These are phyloP conservation scores for Cicer judaicum DNA, from an alignment of 306 rosid genomes.

Conservation along the genomic window DNA sequence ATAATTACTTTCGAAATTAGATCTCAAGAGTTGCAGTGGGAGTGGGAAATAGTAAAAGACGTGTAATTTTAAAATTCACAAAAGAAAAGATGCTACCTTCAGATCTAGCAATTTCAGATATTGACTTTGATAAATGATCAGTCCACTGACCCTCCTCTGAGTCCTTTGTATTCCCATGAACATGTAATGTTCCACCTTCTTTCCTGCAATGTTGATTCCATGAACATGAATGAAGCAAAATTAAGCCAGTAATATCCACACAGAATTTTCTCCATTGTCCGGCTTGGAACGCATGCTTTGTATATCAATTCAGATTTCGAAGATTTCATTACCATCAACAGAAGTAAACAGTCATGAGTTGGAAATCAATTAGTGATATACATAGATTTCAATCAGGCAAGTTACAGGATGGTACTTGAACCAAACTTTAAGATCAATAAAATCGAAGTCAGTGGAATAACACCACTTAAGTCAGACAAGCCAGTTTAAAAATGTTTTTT, in stretches of 20 bases:
- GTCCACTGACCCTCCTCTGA: constrained; percentile 70
- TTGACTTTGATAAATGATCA: constrained; percentile 61
- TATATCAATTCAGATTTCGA: constrained; percentile 20
- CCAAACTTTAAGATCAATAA: constrained; percentile 11
- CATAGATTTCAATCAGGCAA: constrained; percentile 13
- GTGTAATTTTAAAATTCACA: not conserved
- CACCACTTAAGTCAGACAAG: not conserved
- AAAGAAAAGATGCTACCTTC: constrained; percentile 59
- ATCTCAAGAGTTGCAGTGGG: constrained; percentile 5
- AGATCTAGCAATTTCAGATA: constrained; percentile 69
- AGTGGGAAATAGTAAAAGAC: constrained; percentile 23
- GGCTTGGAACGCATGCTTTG: constrained; percentile 20
- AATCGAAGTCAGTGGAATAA: constrained; percentile 10
- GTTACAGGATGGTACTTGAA: constrained; percentile 22
- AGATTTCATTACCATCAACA: constrained; percentile 8
- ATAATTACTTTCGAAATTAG: not conserved
- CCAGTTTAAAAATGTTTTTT: not conserved
- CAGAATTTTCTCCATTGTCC: constrained; percentile 6
- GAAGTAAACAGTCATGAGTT: constrained; percentile 22
- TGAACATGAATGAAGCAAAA: constrained; percentile 27
- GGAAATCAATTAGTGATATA: not conserved
- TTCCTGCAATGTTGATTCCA: constrained; percentile 58
- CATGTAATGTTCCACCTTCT: constrained; percentile 83
- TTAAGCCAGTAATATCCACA: constrained; percentile 18
- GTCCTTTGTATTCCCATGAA: constrained; percentile 87